Evolutionary conservation across 768 basidiomycete genomes (phyloP).

Genomic region (Candolleomyces efflorescens): DNA sequence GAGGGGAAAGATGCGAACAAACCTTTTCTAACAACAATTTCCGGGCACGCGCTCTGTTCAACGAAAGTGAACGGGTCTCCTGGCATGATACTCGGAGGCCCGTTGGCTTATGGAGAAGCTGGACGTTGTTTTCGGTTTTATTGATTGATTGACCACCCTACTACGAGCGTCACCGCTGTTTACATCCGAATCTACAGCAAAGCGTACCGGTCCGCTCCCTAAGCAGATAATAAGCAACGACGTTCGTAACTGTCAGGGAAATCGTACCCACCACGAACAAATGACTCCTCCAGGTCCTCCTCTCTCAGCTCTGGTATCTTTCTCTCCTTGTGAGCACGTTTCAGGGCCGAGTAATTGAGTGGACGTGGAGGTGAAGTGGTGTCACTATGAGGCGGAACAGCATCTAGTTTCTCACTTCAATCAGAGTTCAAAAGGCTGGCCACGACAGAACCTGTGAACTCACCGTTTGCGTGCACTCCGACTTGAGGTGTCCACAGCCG

Average conservation of each 20-base stretch:
- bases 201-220: constrained; percentile 78
- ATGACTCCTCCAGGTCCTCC: constrained; percentile 80
- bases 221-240: constrained; percentile 1
- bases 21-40: constrained; percentile 73
- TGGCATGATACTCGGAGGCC: constrained; percentile 86
- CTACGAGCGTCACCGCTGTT: constrained; percentile 17
- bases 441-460: constrained; percentile 8
- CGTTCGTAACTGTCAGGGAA: constrained; percentile 1
- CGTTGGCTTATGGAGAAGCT: constrained; percentile 84
- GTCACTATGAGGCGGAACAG: constrained; percentile 31
- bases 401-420: constrained; percentile 28
- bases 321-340: constrained; percentile 63
- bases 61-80: constrained; percentile 77
- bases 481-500: constrained; percentile 36
- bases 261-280: constrained; percentile 66
- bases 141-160: constrained; percentile 95
- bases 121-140: constrained; percentile 91
- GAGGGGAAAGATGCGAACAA: constrained; percentile 30
- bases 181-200: constrained; percentile 13
- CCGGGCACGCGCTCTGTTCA: constrained; percentile 78
- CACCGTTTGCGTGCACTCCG: constrained; percentile 43
- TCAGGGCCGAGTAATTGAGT: constrained; percentile 65
- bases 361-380: constrained; percentile 18
- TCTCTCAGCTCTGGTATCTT: constrained; percentile 65
- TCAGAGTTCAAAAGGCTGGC: constrained; percentile 20